Evolutionary conservation across 2,329 filamentous ascomycete species (phyloP).

Genomic region (Diplodia scrobiculata): DNA sequence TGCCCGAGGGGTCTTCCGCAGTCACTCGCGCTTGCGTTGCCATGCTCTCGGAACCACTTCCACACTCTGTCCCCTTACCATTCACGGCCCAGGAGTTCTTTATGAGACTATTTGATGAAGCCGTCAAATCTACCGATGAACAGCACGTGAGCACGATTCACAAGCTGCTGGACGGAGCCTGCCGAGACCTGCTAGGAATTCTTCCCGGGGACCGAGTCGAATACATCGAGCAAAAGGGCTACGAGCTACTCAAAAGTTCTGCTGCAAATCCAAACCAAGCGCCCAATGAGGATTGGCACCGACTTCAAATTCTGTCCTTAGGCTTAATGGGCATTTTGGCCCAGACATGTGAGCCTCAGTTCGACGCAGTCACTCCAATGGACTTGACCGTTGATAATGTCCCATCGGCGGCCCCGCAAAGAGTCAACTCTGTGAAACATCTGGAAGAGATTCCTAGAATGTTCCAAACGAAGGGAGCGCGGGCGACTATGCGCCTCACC

Average conservation of each 20-base stretch:
- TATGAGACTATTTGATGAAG: constrained; percentile 39
- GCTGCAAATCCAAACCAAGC: not conserved
- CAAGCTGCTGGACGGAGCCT: constrained; percentile 43
- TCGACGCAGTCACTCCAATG: not conserved
- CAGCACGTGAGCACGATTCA: constrained; percentile 38
- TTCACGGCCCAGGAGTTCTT: constrained; percentile 42
- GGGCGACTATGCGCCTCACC: constrained; percentile 40
- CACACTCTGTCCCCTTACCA: constrained; percentile 38
- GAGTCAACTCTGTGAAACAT: not conserved
- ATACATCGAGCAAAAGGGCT: constrained; percentile 17
- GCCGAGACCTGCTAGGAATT: constrained; percentile 36
- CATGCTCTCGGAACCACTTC: constrained; percentile 41
- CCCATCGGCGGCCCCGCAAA: not conserved
- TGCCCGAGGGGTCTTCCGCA: constrained; percentile 30
- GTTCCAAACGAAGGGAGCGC: constrained; percentile 2
- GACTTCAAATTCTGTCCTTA: constrained; percentile 10
- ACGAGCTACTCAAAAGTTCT: constrained; percentile 9
- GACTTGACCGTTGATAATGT: not conserved
- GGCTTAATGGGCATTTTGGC: constrained; percentile 11
- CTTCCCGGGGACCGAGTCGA: constrained; percentile 33
- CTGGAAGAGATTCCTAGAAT: constrained; percentile 8
- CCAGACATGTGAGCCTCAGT: not conserved
- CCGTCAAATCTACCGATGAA: constrained; percentile 35
- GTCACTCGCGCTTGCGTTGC: constrained; percentile 36
- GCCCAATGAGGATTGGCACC: not conserved